A percentile compares a stretch with the other conserved stretches of the same genome.
These are phyloP conservation scores for Colletotrichum lentis DNA, from an alignment of 2,329 filamentous ascomycete genomes.

Conservation along the genomic window DNA sequence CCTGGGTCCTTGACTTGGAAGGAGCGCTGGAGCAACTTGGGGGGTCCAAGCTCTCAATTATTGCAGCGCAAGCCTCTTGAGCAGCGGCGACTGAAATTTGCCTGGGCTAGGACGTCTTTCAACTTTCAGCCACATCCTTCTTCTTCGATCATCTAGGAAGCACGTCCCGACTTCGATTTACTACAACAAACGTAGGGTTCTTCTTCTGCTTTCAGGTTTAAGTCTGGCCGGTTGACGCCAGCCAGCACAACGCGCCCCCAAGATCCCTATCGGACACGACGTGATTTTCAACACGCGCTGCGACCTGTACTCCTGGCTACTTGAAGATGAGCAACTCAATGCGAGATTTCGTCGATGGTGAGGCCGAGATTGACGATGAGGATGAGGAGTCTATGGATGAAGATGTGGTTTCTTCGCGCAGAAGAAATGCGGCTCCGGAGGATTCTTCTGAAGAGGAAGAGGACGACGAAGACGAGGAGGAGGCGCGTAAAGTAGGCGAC, in stretches of 20 bases:
- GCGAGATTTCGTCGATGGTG: constrained; percentile 81
- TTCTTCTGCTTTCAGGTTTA: background rate
- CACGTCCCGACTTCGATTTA: background rate
- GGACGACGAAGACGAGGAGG: constrained; percentile 90
- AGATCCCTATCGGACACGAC: constrained; percentile 1
- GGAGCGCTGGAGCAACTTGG: constrained; percentile 19
- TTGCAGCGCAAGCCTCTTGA: constrained; percentile 25
- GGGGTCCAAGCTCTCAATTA: constrained; percentile 38
- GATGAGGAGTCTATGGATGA: constrained; percentile 86
- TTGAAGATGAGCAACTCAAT: constrained; percentile 66
- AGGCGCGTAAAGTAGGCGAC: constrained; percentile 72
- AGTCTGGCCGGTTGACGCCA: background rate
- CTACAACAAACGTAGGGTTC: background rate
- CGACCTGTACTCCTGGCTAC: constrained; percentile 10
- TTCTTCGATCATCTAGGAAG: constrained; percentile 1
- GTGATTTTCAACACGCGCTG: constrained; percentile 10
- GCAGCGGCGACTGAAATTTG: constrained; percentile 33
- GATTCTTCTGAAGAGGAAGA: constrained; percentile 94
- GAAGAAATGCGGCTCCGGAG: constrained; percentile 63
- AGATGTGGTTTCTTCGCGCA: constrained; percentile 66
- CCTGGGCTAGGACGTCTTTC: constrained; percentile 26
- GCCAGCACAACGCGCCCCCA: constrained; percentile 11
- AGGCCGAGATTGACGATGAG: constrained; percentile 86
- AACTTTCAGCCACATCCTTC: constrained; percentile 7
- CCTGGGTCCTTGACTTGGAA: constrained; percentile 15